These are phyloP conservation scores for Emmonsiellopsis sp. DNA, from an alignment of 2,329 filamentous ascomycete species.

Conservation along the genomic window DNA sequence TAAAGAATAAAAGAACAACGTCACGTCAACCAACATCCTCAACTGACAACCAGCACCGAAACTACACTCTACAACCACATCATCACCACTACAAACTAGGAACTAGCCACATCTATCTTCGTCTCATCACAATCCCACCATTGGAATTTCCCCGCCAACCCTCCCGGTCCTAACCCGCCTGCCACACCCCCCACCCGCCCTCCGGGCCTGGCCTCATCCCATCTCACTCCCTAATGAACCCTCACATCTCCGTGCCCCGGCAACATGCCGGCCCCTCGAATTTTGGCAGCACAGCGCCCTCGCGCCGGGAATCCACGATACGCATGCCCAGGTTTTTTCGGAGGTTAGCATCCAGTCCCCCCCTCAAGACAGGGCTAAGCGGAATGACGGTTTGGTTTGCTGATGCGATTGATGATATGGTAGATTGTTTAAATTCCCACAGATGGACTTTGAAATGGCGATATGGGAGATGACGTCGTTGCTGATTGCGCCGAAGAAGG, in stretches of 20 bases:
- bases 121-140: too few relatives aligned
- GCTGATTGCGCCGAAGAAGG: constrained; percentile 60
- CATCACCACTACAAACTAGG: too few relatives aligned
- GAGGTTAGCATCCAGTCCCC: constrained; percentile 31
- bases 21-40: too few relatives aligned
- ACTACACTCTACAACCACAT: too few relatives aligned
- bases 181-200: neutral
- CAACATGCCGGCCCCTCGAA: constrained; percentile 46
- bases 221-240: constrained; percentile 40
- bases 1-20: too few relatives aligned
- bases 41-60: too few relatives aligned
- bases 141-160: too few relatives aligned
- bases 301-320: constrained; percentile 43
- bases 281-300: constrained; percentile 44
- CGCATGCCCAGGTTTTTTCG: constrained; percentile 61
- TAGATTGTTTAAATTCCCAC: constrained; percentile 60
- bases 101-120: too few relatives aligned
- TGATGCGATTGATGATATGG: neutral
- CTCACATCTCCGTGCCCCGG: constrained; percentile 51
- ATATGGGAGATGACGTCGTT: constrained; percentile 64
- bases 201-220: neutral
- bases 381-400: neutral
- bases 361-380: constrained; percentile 6
- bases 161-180: neutral
- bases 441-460: constrained; percentile 67